A percentile compares a stretch with the other conserved stretches of the same genome.
Conservation (phyloP, 2,329 filamentous ascomycete genomes). For the Zopfia rhizophila region DNA sequence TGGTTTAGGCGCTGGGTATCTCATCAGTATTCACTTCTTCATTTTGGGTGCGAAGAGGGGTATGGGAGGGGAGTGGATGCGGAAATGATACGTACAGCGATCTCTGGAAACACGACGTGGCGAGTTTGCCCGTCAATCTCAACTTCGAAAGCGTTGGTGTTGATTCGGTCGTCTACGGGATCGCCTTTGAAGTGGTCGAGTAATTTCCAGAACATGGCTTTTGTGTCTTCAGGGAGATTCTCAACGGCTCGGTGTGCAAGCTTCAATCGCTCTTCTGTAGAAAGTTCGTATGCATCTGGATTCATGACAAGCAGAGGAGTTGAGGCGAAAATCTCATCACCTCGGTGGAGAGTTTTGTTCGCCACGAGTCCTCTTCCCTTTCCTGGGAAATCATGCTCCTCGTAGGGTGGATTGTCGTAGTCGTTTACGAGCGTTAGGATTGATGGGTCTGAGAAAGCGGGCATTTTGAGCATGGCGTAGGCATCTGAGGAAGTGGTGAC, state of each 20-base stretch:
- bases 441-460: constrained; percentile 38
- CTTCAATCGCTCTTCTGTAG: constrained; percentile 34
- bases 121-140: constrained; percentile 32
- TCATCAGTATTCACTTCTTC: too few relatives aligned
- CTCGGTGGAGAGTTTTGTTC: constrained; percentile 45
- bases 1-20: constrained; percentile 40
- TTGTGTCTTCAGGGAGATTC: constrained; percentile 32
- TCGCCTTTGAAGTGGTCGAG: constrained; percentile 44
- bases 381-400: constrained; percentile 40
- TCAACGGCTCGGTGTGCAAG: constrained; percentile 40
- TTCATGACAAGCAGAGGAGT: constrained; percentile 45
- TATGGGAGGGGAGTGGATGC: too few relatives aligned
- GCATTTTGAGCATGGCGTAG: constrained; percentile 39
- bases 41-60: too few relatives aligned
- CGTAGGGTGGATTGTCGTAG: constrained; percentile 40
- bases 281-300: constrained; percentile 35
- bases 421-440: constrained; percentile 32
- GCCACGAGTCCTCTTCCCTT: constrained; percentile 47
- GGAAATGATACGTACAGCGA: constrained; percentile 34
- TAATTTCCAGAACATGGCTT: constrained; percentile 40
- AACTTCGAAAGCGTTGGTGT: constrained; percentile 49
- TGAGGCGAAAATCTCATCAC: constrained; percentile 46
- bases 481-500: constrained; percentile 37
- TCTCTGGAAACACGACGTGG: constrained; percentile 46
- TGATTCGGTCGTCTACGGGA: constrained; percentile 45